These are phyloP conservation scores for Neurospora sp. DNA, from an alignment of 495 filamentous ascomycete species.

Conservation along the genomic window DNA sequence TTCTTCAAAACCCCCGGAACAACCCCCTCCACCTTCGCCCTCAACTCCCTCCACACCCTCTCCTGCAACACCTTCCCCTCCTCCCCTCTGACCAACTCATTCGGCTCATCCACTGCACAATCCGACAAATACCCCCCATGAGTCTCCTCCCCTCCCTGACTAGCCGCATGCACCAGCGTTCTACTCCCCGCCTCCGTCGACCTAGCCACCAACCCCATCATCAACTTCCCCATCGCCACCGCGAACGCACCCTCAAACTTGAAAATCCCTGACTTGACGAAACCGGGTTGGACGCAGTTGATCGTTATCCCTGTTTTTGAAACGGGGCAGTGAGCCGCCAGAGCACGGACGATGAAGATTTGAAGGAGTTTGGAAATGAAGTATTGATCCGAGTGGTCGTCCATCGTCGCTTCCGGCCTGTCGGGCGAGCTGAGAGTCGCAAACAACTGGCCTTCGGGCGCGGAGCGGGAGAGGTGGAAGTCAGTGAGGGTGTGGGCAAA, in stretches of 20 bases:
- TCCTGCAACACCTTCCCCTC: not conserved
- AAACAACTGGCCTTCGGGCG: conserved; percentile 3
- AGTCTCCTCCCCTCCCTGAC: conserved; percentile 21
- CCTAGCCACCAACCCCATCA: conserved; percentile 25
- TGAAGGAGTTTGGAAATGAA: conserved; percentile 33
- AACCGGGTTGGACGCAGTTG: conserved; percentile 6
- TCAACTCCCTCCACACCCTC: conserved; percentile 44
- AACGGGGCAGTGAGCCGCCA: conserved; percentile 10
- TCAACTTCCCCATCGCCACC: conserved; percentile 5
- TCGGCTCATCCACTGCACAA: conserved; percentile 12
- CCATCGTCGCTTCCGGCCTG: not conserved
- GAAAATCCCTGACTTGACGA: conserved; percentile 1
- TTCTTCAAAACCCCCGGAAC: conserved; percentile 15
- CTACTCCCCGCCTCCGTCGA: conserved; percentile 34
- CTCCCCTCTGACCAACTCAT: not conserved
- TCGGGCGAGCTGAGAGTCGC: not conserved
- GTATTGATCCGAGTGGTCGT: conserved; percentile 17
- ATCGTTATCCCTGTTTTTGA: not conserved
- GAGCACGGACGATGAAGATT: conserved; percentile 27
- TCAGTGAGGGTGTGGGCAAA: conserved; percentile 2
- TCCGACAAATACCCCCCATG: conserved; percentile 37
- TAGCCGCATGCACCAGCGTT: conserved; percentile 29
- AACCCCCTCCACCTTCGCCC: conserved; percentile 37
- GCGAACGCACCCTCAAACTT: not conserved
- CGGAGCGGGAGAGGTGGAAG: not conserved